These are phyloP conservation scores for Pseudotulostoma volvatum DNA, from an alignment of 495 filamentous ascomycete species.

Conservation along the genomic window DNA sequence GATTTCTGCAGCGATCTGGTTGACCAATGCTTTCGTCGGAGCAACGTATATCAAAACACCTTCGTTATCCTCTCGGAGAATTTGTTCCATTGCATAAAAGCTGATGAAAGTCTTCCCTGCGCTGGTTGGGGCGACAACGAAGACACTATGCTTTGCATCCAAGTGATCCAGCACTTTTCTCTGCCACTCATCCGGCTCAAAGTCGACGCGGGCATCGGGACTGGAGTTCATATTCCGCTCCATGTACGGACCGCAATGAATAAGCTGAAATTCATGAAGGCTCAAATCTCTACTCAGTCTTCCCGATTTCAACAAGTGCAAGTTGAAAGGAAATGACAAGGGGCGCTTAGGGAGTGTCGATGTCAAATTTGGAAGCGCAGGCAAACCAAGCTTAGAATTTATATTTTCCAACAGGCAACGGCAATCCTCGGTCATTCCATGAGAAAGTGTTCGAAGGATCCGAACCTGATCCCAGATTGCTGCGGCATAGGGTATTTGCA, in stretches of 20 bases:
- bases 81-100: slow-evolving; percentile 68
- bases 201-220: slow-evolving; percentile 47
- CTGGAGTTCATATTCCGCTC: slow-evolving; percentile 53
- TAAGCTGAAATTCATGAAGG: slow-evolving; percentile 44
- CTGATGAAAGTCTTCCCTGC: slow-evolving; percentile 47
- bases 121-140: slow-evolving; percentile 64
- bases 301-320: slow-evolving; percentile 8
- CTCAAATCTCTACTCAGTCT: slow-evolving; percentile 8
- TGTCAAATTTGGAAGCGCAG: slow-evolving; percentile 7
- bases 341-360: slow-evolving; percentile 9
- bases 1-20: slow-evolving; percentile 67
- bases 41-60: slow-evolving; percentile 62
- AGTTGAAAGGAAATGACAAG: slow-evolving; percentile 21
- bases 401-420: slow-evolving; percentile 8
- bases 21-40: slow-evolving; percentile 68
- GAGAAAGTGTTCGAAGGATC: slow-evolving; percentile 1
- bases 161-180: slow-evolving; percentile 55
- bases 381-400: slow-evolving; percentile 14
- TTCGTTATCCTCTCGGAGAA: slow-evolving; percentile 48
- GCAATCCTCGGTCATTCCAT: slow-evolving; percentile 18
- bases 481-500: not conserved
- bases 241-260: slow-evolving; percentile 54
- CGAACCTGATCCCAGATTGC: slow-evolving; percentile 1
- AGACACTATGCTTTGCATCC: slow-evolving; percentile 47
- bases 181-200: slow-evolving; percentile 65